Conservation (phyloP, 768 basidiomycete species). For the Postia placenta region DNA sequence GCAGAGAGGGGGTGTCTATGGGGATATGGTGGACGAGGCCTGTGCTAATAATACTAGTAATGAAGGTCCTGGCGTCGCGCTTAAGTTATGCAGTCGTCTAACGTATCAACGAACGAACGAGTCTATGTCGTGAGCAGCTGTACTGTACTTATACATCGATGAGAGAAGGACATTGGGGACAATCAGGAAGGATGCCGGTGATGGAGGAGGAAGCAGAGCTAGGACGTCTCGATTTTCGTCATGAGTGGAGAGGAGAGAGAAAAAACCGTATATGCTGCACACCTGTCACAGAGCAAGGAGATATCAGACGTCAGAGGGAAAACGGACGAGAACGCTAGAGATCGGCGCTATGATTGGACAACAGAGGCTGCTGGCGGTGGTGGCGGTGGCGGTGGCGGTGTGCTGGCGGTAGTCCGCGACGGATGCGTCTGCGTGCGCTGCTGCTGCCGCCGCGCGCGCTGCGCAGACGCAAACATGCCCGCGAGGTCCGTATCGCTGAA, state of each 20-base stretch:
- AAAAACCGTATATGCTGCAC: not conserved
- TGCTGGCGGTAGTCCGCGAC: not conserved
- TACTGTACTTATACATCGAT: not conserved
- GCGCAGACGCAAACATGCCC: slow-evolving; percentile 16
- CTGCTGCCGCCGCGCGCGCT: not conserved
- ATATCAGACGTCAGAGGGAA: not conserved
- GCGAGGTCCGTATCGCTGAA: slow-evolving; percentile 19
- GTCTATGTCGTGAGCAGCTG: not conserved
- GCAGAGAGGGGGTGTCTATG: too few relatives aligned
- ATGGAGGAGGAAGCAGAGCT: not conserved
- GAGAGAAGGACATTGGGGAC: not conserved
- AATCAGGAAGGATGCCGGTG: not conserved
- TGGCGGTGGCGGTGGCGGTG: not conserved
- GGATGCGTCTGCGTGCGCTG: not conserved
- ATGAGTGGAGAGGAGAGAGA: too few relatives aligned
- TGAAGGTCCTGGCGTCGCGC: not conserved
- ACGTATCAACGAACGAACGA: not conserved
- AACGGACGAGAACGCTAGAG: not conserved
- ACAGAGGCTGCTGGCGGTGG: not conserved
- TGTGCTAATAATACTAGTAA: too few relatives aligned
- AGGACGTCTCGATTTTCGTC: not conserved
- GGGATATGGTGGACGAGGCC: not conserved
- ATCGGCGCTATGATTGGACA: not conserved
- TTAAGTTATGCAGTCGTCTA: not conserved
- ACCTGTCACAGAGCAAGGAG: not conserved